Evolutionary conservation across 148 eudicot genomes (phyloP).

Genomic region (Diospyros kaki): DNA sequence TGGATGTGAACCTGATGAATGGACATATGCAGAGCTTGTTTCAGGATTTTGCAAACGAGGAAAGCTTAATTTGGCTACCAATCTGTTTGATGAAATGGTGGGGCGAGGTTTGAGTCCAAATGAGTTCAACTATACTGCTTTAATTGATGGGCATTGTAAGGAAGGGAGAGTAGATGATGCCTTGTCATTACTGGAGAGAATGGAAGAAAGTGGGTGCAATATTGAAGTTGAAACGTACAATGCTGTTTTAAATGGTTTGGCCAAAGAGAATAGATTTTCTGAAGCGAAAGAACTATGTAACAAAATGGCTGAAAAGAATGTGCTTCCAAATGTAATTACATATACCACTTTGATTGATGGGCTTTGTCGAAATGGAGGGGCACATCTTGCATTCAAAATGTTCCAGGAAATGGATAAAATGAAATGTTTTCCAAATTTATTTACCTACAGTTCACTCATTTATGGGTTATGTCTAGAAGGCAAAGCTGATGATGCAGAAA

Average conservation of each 20-base stretch:
- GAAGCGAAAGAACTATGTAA: slow-evolving; percentile 48
- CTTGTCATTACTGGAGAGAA: slow-evolving; percentile 39
- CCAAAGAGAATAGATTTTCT: slow-evolving; percentile 36
- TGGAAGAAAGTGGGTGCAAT: slow-evolving; percentile 44
- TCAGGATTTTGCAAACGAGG: slow-evolving; percentile 60
- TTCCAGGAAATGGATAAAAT: slow-evolving; percentile 54
- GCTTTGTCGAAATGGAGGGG: slow-evolving; percentile 51
- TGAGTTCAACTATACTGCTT: slow-evolving; percentile 42
- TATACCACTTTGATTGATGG: slow-evolving; percentile 69
- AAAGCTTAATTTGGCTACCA: slow-evolving; percentile 42
- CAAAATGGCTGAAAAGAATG: slow-evolving; percentile 37
- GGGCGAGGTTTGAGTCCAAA: slow-evolving; percentile 55
- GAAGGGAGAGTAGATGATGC: slow-evolving; percentile 52
- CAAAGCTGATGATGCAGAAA: slow-evolving; percentile 51
- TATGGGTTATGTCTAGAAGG: slow-evolving; percentile 64
- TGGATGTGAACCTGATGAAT: slow-evolving; percentile 59
- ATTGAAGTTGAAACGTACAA: slow-evolving; percentile 51
- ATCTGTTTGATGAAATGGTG: slow-evolving; percentile 51
- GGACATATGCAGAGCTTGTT: slow-evolving; percentile 65
- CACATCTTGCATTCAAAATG: slow-evolving; percentile 51
- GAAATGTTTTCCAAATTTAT: slow-evolving; percentile 50
- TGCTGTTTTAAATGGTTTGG: slow-evolving; percentile 54
- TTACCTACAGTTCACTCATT: slow-evolving; percentile 62
- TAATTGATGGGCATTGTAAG: slow-evolving; percentile 68
- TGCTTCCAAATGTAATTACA: slow-evolving; percentile 61